Evolutionary conservation across 1,284 basidiomycete genomes (phyloP).

Genomic region (Ustilago sp.): DNA sequence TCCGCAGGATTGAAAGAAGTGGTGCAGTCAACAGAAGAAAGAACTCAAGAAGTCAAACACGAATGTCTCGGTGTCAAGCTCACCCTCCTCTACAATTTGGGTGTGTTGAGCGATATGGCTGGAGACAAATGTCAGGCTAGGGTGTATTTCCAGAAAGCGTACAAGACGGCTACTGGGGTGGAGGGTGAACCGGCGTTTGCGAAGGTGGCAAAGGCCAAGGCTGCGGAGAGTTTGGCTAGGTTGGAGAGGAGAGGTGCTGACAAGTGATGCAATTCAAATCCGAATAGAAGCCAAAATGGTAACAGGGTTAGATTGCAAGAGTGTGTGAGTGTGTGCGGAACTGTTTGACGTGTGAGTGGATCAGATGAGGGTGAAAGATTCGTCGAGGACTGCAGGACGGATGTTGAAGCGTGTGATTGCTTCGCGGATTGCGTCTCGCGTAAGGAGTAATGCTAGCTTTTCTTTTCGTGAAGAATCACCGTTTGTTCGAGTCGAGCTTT

Average conservation of each 20-base stretch:
- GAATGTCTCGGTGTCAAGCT: conserved; percentile 65
- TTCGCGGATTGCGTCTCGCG: conserved; percentile 36
- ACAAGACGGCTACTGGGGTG: conserved; percentile 31
- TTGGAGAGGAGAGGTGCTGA: conserved; percentile 35
- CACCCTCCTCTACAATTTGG: conserved; percentile 65
- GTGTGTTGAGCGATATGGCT: conserved; percentile 52
- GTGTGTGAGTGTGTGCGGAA: background rate
- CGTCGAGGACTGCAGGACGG: conserved; percentile 56
- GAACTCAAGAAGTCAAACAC: conserved; percentile 49
- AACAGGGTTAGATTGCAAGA: conserved; percentile 3
- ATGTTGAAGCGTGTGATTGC: conserved; percentile 43
- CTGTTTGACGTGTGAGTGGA: background rate
- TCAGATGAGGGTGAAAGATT: conserved; percentile 47
- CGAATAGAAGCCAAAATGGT: background rate
- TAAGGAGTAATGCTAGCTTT: conserved; percentile 40
- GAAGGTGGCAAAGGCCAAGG: conserved; percentile 30
- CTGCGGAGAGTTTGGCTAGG: conserved; percentile 37
- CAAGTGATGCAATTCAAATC: conserved; percentile 7
- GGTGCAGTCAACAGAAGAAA: conserved; percentile 36
- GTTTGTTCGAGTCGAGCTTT: background rate
- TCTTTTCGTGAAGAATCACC: background rate
- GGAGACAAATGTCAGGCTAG: conserved; percentile 54
- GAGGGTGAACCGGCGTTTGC: conserved; percentile 22
- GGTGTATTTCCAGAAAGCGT: conserved; percentile 54
- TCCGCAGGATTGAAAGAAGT: conserved; percentile 15